These are phyloP conservation scores for Protomyces inundatus DNA, from an alignment of 1,139 yeast genomes.

Conservation along the genomic window DNA sequence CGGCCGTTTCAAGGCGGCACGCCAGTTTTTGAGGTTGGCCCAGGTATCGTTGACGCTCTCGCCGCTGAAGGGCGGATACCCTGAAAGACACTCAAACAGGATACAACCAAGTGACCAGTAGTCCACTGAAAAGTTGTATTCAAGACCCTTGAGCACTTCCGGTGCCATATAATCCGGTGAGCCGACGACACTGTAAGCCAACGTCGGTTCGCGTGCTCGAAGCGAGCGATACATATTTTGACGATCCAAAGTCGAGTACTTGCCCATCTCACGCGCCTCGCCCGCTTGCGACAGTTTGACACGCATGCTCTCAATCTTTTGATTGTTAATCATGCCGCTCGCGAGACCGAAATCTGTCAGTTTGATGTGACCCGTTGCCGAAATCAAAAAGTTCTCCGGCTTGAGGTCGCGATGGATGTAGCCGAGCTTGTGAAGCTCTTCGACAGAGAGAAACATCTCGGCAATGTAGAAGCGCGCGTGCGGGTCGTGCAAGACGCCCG, in stretches of 20 bases:
- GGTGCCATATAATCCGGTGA: slow-evolving; percentile 99
- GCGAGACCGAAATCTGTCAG: slow-evolving; percentile 97
- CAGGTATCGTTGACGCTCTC: slow-evolving; percentile 91
- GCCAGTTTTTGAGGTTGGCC: slow-evolving; percentile 90
- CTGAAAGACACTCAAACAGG: slow-evolving; percentile 84
- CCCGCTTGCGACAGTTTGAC: slow-evolving; percentile 62
- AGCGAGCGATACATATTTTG: slow-evolving; percentile 60
- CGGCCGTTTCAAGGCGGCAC: slow-evolving; percentile 79
- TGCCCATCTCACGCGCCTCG: slow-evolving; percentile 53
- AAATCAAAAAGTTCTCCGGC: slow-evolving; percentile 94
- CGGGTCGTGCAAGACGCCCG: slow-evolving; percentile 86
- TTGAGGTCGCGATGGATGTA: slow-evolving; percentile 95
- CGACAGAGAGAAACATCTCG: slow-evolving; percentile 94
- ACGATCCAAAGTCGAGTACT: slow-evolving; percentile 30
- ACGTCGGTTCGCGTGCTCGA: slow-evolving; percentile 53
- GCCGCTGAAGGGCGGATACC: slow-evolving; percentile 97
- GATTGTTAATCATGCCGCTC: slow-evolving; percentile 90
- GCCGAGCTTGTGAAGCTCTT: slow-evolving; percentile 88
- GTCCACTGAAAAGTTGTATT: slow-evolving; percentile 92
- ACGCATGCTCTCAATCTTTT: slow-evolving; percentile 89
- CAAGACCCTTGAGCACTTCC: slow-evolving; percentile 90
- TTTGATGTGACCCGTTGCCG: slow-evolving; percentile 90
- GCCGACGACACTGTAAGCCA: slow-evolving; percentile 94
- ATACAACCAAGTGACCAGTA: slow-evolving; percentile 98
- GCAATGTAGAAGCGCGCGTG: slow-evolving; percentile 93